Conservation (phyloP, 1,284 basidiomycete genomes). For the Irpex rosettiformis region DNA sequence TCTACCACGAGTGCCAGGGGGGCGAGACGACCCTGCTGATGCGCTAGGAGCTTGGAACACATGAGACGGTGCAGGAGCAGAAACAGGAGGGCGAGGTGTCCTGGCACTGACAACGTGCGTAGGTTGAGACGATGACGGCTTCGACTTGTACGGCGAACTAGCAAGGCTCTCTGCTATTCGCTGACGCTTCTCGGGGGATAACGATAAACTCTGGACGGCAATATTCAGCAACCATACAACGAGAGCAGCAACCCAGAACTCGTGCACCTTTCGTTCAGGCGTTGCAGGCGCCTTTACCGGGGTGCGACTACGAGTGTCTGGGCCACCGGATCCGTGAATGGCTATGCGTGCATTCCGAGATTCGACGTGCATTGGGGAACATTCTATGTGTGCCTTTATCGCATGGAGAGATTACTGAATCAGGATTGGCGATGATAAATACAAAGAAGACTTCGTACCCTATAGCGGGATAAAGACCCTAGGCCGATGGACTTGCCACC, state of each 20-base stretch:
- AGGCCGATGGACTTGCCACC: conserved; percentile 41
- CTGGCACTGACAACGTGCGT: not conserved
- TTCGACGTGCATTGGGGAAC: conserved; percentile 25
- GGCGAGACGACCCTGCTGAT: not conserved
- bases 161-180: not conserved
- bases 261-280: not conserved
- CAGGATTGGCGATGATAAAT: not conserved
- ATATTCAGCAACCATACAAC: not conserved
- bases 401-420: not conserved
- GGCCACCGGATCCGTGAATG: conserved; percentile 16
- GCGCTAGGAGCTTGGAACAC: too few relatives aligned
- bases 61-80: too few relatives aligned
- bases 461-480: conserved; percentile 41
- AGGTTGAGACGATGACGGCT: not conserved
- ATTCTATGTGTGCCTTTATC: conserved; percentile 16
- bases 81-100: not conserved
- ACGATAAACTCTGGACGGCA: not conserved
- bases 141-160: not conserved
- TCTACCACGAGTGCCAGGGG: not conserved
- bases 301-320: not conserved
- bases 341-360: conserved; percentile 22
- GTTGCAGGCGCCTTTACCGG: not conserved
- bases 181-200: not conserved
- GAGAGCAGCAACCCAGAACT: not conserved
- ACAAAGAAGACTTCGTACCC: conserved; percentile 29